phyloP scores from a whole-genome alignment of 2,329 filamentous ascomycete species.

The Alternaria sp. region DNA sequence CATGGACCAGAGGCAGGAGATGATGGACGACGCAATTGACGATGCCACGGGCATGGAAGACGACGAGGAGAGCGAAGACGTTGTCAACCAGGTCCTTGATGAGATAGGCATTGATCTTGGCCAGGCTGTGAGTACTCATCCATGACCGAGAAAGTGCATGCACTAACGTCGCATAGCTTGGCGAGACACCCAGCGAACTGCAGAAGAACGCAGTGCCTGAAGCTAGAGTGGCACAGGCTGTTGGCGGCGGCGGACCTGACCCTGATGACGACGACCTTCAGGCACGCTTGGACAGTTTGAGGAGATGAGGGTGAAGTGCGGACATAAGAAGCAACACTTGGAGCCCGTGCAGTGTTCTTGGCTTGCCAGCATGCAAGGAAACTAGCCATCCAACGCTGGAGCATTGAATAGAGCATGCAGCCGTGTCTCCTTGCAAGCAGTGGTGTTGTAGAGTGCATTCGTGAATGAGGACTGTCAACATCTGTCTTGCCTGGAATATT shows the following conservation, averaged over 20 bases:
- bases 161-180: conserved; percentile 68
- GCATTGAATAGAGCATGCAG: not conserved
- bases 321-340: conserved; percentile 4
- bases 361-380: not conserved
- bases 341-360: conserved; percentile 3
- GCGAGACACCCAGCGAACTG: conserved; percentile 86
- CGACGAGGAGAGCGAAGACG: conserved; percentile 95
- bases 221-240: conserved; percentile 82
- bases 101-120: conserved; percentile 96
- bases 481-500: not conserved
- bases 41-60: conserved; percentile 91
- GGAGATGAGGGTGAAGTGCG: conserved; percentile 55
- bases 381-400: too few relatives aligned
- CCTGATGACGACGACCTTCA: conserved; percentile 97
- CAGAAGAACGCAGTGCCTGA: conserved; percentile 78
- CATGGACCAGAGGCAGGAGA: conserved; percentile 98
- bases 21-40: conserved; percentile 99
- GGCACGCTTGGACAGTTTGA: conserved; percentile 87
- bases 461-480: not conserved
- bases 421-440: too few relatives aligned
- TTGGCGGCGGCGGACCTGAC: conserved; percentile 69
- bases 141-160: conserved; percentile 1
- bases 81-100: conserved; percentile 94
- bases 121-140: conserved; percentile 72
- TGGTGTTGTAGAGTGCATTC: too few relatives aligned